Percentiles rank a stretch among this genome's conserved stretches.
phyloP scores from a whole-genome alignment of 2,329 filamentous ascomycete species.

The Pezicula radicicola region DNA sequence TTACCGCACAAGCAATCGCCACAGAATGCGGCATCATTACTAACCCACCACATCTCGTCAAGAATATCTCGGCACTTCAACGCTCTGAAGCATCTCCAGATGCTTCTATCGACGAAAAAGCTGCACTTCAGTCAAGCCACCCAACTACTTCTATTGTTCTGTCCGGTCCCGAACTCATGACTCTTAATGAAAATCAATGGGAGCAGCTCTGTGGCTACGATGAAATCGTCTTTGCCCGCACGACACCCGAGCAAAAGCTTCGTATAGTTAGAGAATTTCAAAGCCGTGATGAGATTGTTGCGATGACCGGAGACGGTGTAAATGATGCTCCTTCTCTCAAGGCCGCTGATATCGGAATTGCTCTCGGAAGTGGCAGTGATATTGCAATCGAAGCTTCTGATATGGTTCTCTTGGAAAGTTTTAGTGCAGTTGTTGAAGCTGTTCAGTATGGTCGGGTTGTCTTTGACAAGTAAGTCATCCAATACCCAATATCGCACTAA shows the following conservation, averaged over 20 bases:
- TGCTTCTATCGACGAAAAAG: constrained; percentile 2
- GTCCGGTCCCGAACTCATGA: constrained; percentile 62
- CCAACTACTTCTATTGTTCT: constrained; percentile 52
- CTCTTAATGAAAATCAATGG: constrained; percentile 68
- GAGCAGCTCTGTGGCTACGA: constrained; percentile 59
- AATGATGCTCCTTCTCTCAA: constrained; percentile 48
- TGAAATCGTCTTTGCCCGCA: constrained; percentile 74
- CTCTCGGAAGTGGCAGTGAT: constrained; percentile 62
- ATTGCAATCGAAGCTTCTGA: constrained; percentile 60
- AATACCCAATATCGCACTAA: constrained; percentile 37
- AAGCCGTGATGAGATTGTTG: constrained; percentile 52
- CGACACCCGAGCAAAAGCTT: constrained; percentile 76
- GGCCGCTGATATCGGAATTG: constrained; percentile 50
- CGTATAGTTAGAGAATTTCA: constrained; percentile 77
- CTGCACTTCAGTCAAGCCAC: not conserved
- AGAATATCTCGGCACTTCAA: constrained; percentile 44
- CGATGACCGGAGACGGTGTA: constrained; percentile 42
- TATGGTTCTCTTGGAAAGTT: constrained; percentile 54
- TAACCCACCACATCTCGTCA: constrained; percentile 42
- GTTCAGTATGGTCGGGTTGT: constrained; percentile 50
- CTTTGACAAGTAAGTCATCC: constrained; percentile 55
- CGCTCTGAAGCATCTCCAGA: constrained; percentile 15
- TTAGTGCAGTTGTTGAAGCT: constrained; percentile 48
- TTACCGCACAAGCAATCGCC: constrained; percentile 73
- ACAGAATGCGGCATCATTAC: constrained; percentile 70